Base-by-base conservation (phyloP, 2,329 filamentous ascomycete genomes). In the Claviceps paspali region DNA sequence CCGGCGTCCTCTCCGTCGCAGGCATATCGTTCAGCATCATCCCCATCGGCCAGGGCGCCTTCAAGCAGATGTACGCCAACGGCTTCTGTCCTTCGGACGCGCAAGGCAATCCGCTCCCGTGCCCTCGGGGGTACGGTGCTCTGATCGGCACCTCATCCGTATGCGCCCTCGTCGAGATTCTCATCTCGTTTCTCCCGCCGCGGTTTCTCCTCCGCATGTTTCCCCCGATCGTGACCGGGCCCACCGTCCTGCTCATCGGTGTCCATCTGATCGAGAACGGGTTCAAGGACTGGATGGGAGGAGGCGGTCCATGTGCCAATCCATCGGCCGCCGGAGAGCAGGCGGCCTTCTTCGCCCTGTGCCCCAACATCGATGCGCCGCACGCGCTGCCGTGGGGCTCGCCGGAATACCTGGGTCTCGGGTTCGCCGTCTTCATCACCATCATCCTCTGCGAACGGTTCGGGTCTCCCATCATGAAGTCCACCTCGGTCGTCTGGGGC, bases 391-490 rank as follows among this genome's bases (percentile, higher is more conserved):
- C 73, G 0, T 91, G 84, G 84, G 84, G 82, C 3, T 77, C 76
- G 27, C 72, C 82, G 1, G 79, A 91, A 55, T 85, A 80, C 46
- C 72, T 91, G 5, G 83, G 68, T 10, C 69, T 91, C 2, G 83
- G 83, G 0, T 87, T 91, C 60, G 75, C 75, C 31, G 83, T 87
- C 26, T 88, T 88, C 51, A 47, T 80, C 31, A 81, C 79, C 21
- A 88, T 91, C 51, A 78, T 91, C 42, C 52, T 88, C 10, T 83
- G 80, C 52, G 83, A 91, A 56, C 73, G 82, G 9, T 86, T 87
- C 47, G 84, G 84, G 1, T 71, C 81, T 0, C 83, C 84, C 0
- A 80, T 91, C 45, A 87, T 91, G 80, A 87, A 87, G 53, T 82
- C 76, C 2, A 80, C 75, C 6, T 76, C 78, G 22, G 82, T 88